Evolutionary conservation across 2,329 filamentous ascomycete genomes (phyloP), one percentile per base, ranked within the genome.

Genomic region (Rugonectria rugulosa): DNA sequence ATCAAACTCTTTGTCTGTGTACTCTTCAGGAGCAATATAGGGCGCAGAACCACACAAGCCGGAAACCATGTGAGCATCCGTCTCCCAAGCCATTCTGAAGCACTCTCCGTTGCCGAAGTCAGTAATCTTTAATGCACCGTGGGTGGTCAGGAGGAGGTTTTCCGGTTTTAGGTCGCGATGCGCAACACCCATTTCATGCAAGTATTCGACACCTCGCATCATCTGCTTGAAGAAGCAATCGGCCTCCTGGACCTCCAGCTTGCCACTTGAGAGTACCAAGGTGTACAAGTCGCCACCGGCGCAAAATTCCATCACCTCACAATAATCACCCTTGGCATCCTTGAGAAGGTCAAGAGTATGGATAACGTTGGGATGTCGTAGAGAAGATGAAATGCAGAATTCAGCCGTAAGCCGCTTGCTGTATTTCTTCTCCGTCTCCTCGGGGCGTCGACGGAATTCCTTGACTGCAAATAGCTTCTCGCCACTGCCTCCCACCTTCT

Each of bases 71-170:
- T 98, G 95, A 17, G 95, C 90, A 73, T 98, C 93, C 49, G 92
- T 95, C 75, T 99, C 95, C 95, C 95, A 99, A 2, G 95, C 95
- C 94, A 98, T 98, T 52, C 95, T 89, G 83, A 99, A 99, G 75
- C 95, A 99, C 75, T 99, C 95, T 68, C 95, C 95, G 68, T 99
- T 99, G 60, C 95, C 95, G 67, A 99, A 99, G 73, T 99, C 95
- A 23, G 95, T 98, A 62, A 99, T 99, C 71, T 99, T 99, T 65
- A 99, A 85, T 12, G 88, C 91, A 54, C 95, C 95, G 62, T 93
- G 91, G 0, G 91, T 95, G 4, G 95, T 99, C 52, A 99, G 82
- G 1, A 99, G 86, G 11, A 99, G 82, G 66, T 99, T 99, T 74
- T 99, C 95, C 1, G 95, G 95, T 75, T 99, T 99, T 40, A 99